A percentile compares a stretch with the other conserved stretches of the same genome.
Conservation (phyloP, 306 rosid species). For the Vigna mungo region DNA sequence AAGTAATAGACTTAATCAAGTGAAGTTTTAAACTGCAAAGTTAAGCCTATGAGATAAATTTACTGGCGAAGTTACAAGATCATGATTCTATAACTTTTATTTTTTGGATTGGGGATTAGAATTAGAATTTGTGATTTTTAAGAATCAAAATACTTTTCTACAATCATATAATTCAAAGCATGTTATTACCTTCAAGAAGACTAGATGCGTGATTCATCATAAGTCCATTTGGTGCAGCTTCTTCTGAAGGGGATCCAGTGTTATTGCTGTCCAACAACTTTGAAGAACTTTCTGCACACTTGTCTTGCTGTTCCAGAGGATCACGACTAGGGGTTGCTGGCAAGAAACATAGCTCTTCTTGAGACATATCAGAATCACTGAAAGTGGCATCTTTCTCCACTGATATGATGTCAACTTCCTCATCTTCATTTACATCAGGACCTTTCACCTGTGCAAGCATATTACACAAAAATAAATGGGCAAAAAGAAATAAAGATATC, state of each 20-base stretch:
- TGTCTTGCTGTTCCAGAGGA: conserved; percentile 70
- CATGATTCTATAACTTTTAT: background rate
- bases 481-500: background rate
- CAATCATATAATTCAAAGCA: conserved; percentile 10
- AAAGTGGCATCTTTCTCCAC: conserved; percentile 84
- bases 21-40: conserved; percentile 8
- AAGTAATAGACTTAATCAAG: background rate
- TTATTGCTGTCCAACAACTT: conserved; percentile 79
- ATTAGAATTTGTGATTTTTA: background rate
- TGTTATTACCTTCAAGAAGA: conserved; percentile 81
- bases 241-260: conserved; percentile 95
- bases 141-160: conserved; percentile 9
- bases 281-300: conserved; percentile 72
- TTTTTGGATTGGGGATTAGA: background rate
- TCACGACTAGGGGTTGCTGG: conserved; percentile 85
- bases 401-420: conserved; percentile 81
- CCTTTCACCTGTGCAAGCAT: conserved; percentile 71
- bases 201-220: conserved; percentile 69
- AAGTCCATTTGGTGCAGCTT: conserved; percentile 80
- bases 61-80: background rate
- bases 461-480: conserved; percentile 12
- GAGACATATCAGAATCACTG: conserved; percentile 93
- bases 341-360: conserved; percentile 85
- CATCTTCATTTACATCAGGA: conserved; percentile 81
- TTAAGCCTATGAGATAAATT: conserved; percentile 2